Evolutionary conservation across 352 stramenopile genomes (phyloP), one percentile per base, ranked within the genome.

Genomic region (Phytophthora idaei): DNA sequence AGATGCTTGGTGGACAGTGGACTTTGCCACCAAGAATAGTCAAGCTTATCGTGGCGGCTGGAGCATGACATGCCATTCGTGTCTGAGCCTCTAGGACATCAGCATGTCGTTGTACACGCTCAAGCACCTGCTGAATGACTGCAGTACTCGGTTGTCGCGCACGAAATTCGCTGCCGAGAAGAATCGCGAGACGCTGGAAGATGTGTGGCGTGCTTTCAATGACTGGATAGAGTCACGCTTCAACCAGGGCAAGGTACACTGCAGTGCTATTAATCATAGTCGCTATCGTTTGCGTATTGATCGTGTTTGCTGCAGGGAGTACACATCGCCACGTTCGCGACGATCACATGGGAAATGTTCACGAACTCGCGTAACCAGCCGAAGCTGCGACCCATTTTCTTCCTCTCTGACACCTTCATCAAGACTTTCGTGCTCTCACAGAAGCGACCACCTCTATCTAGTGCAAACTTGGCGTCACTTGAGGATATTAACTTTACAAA

Each of bases 401-500:
- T 91, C 25, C 72, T 90, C 17, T 89, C 84, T 12, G 83, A 93
- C 49, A 89, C 85, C 1, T 93, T 88, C 51, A 57, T 79, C 39
- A 82, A 82, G 46, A 90, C 85, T 1, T 90, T 90, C 32, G 74
- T 76, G 7, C 71, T 93, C 8, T 70, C 80, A 31, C 79, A 89
- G 45, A 82, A 80, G 61, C 76, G 78, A 5, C 46, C 29, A 31
- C 58, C 50, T 9, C 8, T 62, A 8, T 37, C 46, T 14, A 55
- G 21, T 25, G 39, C 64, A 0, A 64, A 77, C 10, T 58, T 90
- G 9, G 76, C 77, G 25, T 74, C 84, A n/a, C 76, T 89, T 17
- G 85, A 93, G 51, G 82, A 93, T 58, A 86, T 91, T 67, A 91
- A 91, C 56, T 91, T 90, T 57, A 91, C 81, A 29, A 93, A 93